phyloP scores from a whole-genome alignment of 1,284 basidiomycete species.

The Sanghuangporus sanghuang region DNA sequence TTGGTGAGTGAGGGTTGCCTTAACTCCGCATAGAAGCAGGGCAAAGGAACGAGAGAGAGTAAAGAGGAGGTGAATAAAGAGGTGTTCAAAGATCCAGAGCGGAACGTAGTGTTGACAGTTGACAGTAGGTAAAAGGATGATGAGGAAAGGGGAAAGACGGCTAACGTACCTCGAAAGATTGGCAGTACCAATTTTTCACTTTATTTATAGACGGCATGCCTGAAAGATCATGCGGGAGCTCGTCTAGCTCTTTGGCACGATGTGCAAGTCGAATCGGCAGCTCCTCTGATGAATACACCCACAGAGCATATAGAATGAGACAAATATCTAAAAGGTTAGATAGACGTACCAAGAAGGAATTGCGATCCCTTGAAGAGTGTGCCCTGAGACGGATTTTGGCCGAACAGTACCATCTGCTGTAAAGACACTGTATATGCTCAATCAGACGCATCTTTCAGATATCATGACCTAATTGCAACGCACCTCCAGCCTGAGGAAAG shows the following conservation, averaged over 20 bases:
- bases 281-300: slow-evolving; percentile 55
- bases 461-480: background rate
- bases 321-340: background rate
- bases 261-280: slow-evolving; percentile 94
- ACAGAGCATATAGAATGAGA: background rate
- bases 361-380: slow-evolving; percentile 84
- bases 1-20: background rate
- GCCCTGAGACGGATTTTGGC: slow-evolving; percentile 83
- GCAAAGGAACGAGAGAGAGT: background rate
- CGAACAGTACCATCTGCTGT: slow-evolving; percentile 88
- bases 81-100: background rate
- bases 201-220: slow-evolving; percentile 92
- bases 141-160: background rate
- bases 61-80: background rate
- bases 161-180: slow-evolving; percentile 85
- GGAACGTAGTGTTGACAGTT: background rate
- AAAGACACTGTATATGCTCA: slow-evolving; percentile 59
- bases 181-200: slow-evolving; percentile 98
- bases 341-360: slow-evolving; percentile 63
- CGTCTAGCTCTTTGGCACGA: slow-evolving; percentile 93
- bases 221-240: slow-evolving; percentile 88
- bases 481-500: slow-evolving; percentile 89
- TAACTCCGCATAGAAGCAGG: background rate
- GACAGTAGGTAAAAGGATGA: background rate
- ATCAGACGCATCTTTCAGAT: background rate